phyloP scores from a whole-genome alignment of 2,329 filamentous ascomycete genomes.

The Hymenoscyphus repandus region DNA sequence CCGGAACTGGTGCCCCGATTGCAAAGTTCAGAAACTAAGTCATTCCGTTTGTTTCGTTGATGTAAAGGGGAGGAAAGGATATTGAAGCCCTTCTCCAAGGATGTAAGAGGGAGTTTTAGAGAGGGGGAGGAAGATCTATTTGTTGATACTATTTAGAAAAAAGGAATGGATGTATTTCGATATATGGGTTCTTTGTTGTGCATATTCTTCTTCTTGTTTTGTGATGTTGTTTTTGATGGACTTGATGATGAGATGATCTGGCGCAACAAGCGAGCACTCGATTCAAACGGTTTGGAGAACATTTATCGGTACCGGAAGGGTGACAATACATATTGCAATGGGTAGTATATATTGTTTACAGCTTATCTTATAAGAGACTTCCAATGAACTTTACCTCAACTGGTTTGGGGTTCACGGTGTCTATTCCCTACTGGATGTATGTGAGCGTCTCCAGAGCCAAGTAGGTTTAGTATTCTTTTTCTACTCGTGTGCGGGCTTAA shows the following conservation, averaged over 20 bases:
- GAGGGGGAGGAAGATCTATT: background rate
- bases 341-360: too few species aligned
- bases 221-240: background rate
- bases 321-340: background rate
- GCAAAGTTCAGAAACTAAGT: too few species aligned
- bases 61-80: too few species aligned
- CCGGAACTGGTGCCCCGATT: constrained; percentile 12
- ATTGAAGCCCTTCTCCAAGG: background rate
- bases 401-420: too few species aligned
- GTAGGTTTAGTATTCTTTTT: too few species aligned
- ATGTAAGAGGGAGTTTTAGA: background rate
- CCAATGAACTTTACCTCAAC: too few species aligned
- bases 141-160: constrained; percentile 8
- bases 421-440: too few species aligned
- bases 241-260: background rate
- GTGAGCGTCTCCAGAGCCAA: too few species aligned
- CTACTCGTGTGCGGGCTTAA: too few species aligned
- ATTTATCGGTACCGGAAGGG: background rate
- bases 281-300: background rate
- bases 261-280: background rate
- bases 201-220: background rate
- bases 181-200: background rate
- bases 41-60: too few species aligned
- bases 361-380: too few species aligned
- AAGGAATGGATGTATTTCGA: background rate